phyloP scores from a whole-genome alignment of 1,139 yeast genomes.

The Suhomyces chickasaworum region DNA sequence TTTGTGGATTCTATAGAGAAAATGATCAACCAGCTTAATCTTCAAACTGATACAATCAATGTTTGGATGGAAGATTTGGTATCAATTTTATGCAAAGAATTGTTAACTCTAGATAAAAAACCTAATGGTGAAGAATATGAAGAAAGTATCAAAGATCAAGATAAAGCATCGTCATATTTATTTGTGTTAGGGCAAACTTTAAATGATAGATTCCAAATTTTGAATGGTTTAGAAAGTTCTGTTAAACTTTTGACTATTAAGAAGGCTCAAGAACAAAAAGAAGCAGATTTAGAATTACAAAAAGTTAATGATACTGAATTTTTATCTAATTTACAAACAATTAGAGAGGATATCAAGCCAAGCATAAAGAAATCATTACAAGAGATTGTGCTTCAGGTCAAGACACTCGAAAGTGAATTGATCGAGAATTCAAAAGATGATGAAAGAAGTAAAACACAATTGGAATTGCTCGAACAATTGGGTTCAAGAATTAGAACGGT shows the following conservation, averaged over 20 bases:
- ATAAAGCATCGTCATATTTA: constrained; percentile 62
- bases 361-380: constrained; percentile 32
- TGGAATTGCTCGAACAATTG: constrained; percentile 28
- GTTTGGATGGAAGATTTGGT: constrained; percentile 53
- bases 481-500: constrained; percentile 27
- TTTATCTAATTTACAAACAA: constrained; percentile 31
- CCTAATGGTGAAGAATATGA: constrained; percentile 82
- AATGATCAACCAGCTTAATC: constrained; percentile 47
- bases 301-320: constrained; percentile 32
- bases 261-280: constrained; percentile 29
- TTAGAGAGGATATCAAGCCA: constrained; percentile 34
- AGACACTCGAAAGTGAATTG: constrained; percentile 29
- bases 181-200: constrained; percentile 60
- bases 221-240: constrained; percentile 30
- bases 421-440: constrained; percentile 17
- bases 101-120: constrained; percentile 45
- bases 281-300: constrained; percentile 29
- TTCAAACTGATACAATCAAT: constrained; percentile 59
- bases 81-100: constrained; percentile 46
- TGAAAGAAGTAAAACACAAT: constrained; percentile 10
- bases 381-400: constrained; percentile 29
- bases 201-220: constrained; percentile 51
- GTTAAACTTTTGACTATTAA: constrained; percentile 25
- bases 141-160: constrained; percentile 72
- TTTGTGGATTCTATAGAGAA: constrained; percentile 24